Evolutionary conservation across 2,329 filamentous ascomycete genomes (phyloP).

Genomic region (Stemphylium beticola): DNA sequence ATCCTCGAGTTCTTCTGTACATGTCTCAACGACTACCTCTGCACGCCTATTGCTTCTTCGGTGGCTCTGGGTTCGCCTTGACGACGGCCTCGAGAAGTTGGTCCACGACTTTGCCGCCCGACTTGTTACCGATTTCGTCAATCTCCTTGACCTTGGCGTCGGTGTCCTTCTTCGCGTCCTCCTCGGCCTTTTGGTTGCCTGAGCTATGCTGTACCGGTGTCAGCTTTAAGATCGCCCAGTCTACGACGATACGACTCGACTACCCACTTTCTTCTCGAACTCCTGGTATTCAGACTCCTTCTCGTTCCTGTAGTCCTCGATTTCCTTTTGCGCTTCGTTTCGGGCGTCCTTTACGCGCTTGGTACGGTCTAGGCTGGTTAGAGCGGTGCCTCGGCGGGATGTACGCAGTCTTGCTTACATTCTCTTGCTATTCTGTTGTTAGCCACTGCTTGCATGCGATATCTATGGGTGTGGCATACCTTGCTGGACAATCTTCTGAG

Average conservation of each 20-base stretch:
- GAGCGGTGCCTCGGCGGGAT: slow-evolving; percentile 20
- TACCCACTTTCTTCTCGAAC: slow-evolving; percentile 78
- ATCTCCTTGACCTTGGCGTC: slow-evolving; percentile 85
- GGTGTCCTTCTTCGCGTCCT: slow-evolving; percentile 78
- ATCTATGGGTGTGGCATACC: slow-evolving; percentile 60
- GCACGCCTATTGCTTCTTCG: slow-evolving; percentile 44
- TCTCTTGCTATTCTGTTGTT: slow-evolving; percentile 70
- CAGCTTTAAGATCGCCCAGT: slow-evolving; percentile 12
- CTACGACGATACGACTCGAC: background rate
- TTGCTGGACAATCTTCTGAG: slow-evolving; percentile 98
- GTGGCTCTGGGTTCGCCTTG: slow-evolving; percentile 76
- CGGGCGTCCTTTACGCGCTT: slow-evolving; percentile 97
- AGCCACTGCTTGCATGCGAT: slow-evolving; percentile 9
- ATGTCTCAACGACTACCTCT: background rate
- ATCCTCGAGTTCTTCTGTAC: background rate
- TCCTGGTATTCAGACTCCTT: slow-evolving; percentile 96
- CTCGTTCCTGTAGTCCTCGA: slow-evolving; percentile 84
- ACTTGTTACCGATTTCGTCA: slow-evolving; percentile 77
- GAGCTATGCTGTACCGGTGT: slow-evolving; percentile 75
- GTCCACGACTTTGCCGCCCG: slow-evolving; percentile 78
- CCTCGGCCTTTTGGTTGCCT: slow-evolving; percentile 78
- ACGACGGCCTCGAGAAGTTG: slow-evolving; percentile 86
- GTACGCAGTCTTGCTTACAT: slow-evolving; percentile 63
- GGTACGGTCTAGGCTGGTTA: slow-evolving; percentile 72
- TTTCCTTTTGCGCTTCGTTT: slow-evolving; percentile 96